Conservation (phyloP, 2,329 filamentous ascomycete genomes). For the Fusarium devonianum region DNA sequence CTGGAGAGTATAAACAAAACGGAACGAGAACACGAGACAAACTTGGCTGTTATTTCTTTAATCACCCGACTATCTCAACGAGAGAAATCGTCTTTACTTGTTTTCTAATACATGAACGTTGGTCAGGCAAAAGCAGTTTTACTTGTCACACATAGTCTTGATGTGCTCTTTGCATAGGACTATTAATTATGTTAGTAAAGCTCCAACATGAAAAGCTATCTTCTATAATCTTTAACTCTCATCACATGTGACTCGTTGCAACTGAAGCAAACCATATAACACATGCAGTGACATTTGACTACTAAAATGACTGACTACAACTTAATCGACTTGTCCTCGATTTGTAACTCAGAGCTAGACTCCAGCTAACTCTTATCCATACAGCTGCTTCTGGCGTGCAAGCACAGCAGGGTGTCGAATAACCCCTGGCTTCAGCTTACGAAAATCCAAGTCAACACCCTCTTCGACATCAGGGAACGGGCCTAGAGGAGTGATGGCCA, state of each 20-base stretch:
- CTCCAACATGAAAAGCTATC: too few species aligned
- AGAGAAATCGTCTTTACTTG: not conserved
- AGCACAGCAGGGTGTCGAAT: conserved; percentile 37
- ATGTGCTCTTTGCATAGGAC: too few species aligned
- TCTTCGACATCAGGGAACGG: conserved; percentile 39
- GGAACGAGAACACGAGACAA: not conserved
- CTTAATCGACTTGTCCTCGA: not conserved
- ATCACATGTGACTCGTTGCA: too few species aligned
- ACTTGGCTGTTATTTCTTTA: not conserved
- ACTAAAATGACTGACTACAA: too few species aligned
- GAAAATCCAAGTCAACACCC: conserved; percentile 30
- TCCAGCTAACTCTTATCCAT: conserved; percentile 1
- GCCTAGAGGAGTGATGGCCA: conserved; percentile 40
- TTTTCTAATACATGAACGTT: not conserved
- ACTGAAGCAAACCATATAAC: too few species aligned
- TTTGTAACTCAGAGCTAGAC: not conserved
- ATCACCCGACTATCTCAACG: not conserved
- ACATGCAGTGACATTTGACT: too few species aligned
- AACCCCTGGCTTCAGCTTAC: conserved; percentile 29
- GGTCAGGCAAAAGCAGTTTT: not conserved
- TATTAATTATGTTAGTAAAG: not conserved
- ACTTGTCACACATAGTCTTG: not conserved
- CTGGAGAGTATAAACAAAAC: not conserved
- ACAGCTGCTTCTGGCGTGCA: conserved; percentile 35
- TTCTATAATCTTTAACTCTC: too few species aligned